Evolutionary conservation across 345 rosid genomes (phyloP), one percentile per base, ranked within the genome.

Genomic region (Dipteronia dyeriana): DNA sequence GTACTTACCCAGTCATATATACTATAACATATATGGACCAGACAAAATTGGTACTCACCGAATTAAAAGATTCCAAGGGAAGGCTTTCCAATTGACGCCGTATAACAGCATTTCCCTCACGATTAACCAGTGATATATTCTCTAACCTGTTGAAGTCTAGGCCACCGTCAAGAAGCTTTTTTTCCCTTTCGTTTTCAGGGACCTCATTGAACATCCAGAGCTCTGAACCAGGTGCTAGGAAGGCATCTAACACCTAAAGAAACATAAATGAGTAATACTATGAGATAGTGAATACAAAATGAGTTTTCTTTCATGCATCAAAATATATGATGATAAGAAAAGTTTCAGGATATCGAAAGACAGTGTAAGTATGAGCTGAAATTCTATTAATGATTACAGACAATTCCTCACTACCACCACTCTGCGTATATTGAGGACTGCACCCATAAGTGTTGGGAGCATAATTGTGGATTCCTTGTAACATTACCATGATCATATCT

Each of bases 171-270:
- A 78, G 78, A 45, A 91, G 88, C 86, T 91, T 91, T 82, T 71
- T 84, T 34, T 89, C 92, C 85, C 95, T 89, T 66, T 89, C 95
- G 20, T 65, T 84, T 80, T 91, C 95, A 34, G 79, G 86, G 75
- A 91, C 95, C 29, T 91, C 92, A 76, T 91, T 91, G 87, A 91
- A 91, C 95, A 91, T 89, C 93, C 95, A 91, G n/a, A 88, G 95
- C 85, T 91, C 95, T 34, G 95, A 91, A 53, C 82, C 88, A 49
- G 81, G 84, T 75, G 95, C 93, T 60, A 91, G 82, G 76, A 82
- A 87, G 26, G 92, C 93, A 83, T 91, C 95, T 88, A 91, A 76
- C 70, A 88, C 95, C 93, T 89, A 78, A 65, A 76, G 19, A 66
- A 82, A 69, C 47, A 86, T 60, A 53, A 38, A 73, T 25, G 7